A percentile compares a stretch with the other conserved stretches of the same genome.
phyloP scores from a whole-genome alignment of 78 protist species.

The Tieghemostelium lacteum region DNA sequence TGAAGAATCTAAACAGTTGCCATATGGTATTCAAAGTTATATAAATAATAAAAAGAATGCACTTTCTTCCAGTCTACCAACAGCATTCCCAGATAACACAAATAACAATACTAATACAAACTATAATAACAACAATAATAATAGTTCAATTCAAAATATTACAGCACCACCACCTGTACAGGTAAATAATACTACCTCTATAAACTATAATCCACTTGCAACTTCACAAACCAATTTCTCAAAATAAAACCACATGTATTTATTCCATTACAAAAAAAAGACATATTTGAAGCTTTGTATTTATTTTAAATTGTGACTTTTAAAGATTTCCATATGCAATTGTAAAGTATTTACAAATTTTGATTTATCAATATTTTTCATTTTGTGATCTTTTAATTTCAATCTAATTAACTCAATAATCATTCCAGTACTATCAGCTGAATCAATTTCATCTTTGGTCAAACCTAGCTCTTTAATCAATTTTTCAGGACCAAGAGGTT shows the following conservation, averaged over 20 bases:
- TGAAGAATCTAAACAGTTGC: constrained; percentile 22
- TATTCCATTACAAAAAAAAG: too few relatives aligned
- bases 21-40: constrained; percentile 61
- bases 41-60: constrained; percentile 28
- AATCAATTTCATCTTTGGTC: too few relatives aligned
- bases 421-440: too few relatives aligned
- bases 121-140: constrained; percentile 1
- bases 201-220: background rate
- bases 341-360: too few relatives aligned
- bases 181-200: background rate
- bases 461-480: too few relatives aligned
- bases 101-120: background rate
- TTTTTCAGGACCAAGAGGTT: too few relatives aligned
- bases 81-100: background rate
- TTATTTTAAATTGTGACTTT: too few relatives aligned
- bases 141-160: background rate
- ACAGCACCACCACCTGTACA: background rate
- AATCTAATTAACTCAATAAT: too few relatives aligned
- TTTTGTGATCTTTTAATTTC: too few relatives aligned
- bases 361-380: too few relatives aligned
- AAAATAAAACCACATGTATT: background rate
- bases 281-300: too few relatives aligned
- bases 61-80: background rate
- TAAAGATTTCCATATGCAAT: too few relatives aligned
- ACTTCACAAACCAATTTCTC: background rate